Evolutionary conservation across 2,329 filamentous ascomycete genomes (phyloP), one percentile per base, ranked within the genome.

Genomic region (Pestalotiopsis sp.): DNA sequence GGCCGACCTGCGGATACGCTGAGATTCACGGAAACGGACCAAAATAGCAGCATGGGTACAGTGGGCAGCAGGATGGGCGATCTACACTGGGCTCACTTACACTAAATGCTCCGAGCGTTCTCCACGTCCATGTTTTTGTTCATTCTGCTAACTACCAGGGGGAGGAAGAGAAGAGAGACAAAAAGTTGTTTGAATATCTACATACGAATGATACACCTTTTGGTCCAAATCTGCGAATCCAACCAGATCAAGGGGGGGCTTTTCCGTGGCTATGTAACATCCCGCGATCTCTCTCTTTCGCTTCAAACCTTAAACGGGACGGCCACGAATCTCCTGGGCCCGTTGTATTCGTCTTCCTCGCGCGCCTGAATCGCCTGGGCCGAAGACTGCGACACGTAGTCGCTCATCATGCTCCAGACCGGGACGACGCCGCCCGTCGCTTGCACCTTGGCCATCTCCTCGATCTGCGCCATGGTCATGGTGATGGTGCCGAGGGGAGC

Each of bases 401-500:
- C 52, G 25, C 23, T 61, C 65, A 66, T 66, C 65, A 66, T 66
- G 31, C 41, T 66, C 65, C 65, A 66, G 13, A 66, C 65, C 6
- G 65, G 65, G 13, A 49, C 27, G 12, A 59, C 65, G 23, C 65
- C 56, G 11, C 57, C 65, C n/a, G 25, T 66, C 3, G 52, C 52
- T 7, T 66, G 65, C 12, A 20, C 14, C 11, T 60, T 27, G 14
- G 41, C 52, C 65, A 66, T 66, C n/a, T 66, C 56, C 13, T 36
- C 36, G 17, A 66, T 36, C 36, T 66, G 25, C 1, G 57, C 65
- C 65, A 66, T 66, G 36, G 65, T 66, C 65, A 66, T 66, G 36
- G 27, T 60, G 27, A 66, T 66, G 14, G 11, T 52, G 17, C 57
- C 65, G 13, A 13, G 65, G 17, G 41, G 38, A 27, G 38, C 38